Conservation (phyloP, 1,284 basidiomycete species). For the Boletus semigastroideus region DNA sequence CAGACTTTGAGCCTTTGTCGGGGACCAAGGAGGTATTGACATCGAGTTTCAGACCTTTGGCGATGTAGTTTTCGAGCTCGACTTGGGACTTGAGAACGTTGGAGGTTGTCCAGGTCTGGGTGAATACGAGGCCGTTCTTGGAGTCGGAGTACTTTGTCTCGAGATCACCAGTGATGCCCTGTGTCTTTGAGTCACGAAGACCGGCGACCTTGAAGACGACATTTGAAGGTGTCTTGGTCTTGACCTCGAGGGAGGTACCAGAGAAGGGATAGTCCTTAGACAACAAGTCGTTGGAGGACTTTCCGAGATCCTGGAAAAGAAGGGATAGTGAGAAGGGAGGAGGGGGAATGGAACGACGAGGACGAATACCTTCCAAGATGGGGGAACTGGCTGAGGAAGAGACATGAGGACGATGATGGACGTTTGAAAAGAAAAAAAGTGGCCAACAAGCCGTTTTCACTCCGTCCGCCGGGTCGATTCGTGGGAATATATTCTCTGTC, state of each 20-base stretch:
- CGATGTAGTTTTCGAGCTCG: conserved; percentile 97
- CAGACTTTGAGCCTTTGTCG: conserved; percentile 82
- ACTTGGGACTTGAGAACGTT: conserved; percentile 91
- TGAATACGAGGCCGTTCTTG: conserved; percentile 88
- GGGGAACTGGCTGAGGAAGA: conserved; percentile 86
- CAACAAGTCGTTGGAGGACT: conserved; percentile 95
- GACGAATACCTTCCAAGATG: conserved; percentile 81
- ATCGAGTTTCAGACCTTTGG: conserved; percentile 97
- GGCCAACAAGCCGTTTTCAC: conserved; percentile 13
- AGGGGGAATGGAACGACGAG: background rate
- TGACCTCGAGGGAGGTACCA: conserved; percentile 82
- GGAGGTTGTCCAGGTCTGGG: conserved; percentile 92
- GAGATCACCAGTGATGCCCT: conserved; percentile 79
- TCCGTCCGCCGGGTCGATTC: conserved; percentile 26
- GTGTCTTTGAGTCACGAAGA: conserved; percentile 69
- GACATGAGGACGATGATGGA: conserved; percentile 51
- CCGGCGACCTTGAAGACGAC: conserved; percentile 90
- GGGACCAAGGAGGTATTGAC: conserved; percentile 84
- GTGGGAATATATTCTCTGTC: conserved; percentile 26
- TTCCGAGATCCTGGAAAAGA: conserved; percentile 80
- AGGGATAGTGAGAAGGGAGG: background rate
- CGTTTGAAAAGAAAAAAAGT: conserved; percentile 6
- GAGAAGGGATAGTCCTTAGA: conserved; percentile 91
- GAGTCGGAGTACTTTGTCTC: conserved; percentile 90
- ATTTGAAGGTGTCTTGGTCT: conserved; percentile 91